These are phyloP conservation scores for Neckera pumila DNA, from an alignment of 225 moss, liverwort and hornwort genomes.

Conservation along the genomic window DNA sequence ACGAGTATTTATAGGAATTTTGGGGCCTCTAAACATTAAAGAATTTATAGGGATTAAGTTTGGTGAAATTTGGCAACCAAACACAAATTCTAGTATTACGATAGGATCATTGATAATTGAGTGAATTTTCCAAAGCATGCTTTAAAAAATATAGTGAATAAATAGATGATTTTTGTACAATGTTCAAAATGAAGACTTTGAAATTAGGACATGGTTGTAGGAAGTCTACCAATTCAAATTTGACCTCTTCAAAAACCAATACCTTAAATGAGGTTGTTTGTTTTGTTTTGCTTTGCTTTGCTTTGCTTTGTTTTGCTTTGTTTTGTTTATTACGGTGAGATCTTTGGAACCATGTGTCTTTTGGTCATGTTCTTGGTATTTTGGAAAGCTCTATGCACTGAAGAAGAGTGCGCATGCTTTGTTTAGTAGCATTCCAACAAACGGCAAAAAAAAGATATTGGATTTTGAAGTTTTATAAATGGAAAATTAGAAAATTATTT, in stretches of 20 bases:
- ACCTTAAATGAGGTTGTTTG: too few relatives aligned
- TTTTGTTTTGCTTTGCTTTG: too few relatives aligned
- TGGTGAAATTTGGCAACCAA: not conserved
- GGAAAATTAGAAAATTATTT: not conserved
- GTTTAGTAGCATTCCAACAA: accelerated
- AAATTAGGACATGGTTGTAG: not conserved
- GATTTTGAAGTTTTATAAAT: not conserved
- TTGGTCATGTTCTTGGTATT: too few relatives aligned
- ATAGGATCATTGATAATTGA: not conserved
- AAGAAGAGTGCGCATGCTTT: accelerated
- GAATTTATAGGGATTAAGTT: not conserved
- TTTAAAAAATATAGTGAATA: not conserved
- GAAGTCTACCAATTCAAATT: not conserved
- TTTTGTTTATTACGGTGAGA: too few relatives aligned
- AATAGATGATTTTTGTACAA: not conserved
- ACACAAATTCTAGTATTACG: not conserved
- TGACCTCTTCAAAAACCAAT: not conserved
- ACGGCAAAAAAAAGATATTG: not conserved
- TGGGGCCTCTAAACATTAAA: not conserved
- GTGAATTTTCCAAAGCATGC: not conserved
- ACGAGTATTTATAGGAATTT: not conserved
- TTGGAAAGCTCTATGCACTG: not conserved
- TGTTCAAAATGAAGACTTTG: not conserved
- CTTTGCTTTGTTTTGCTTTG: too few relatives aligned
- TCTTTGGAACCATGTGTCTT: too few relatives aligned